Percentiles rank a stretch among this genome's conserved stretches.
Conservation (phyloP, 345 rosid genomes). For the Camelina hispida region DNA sequence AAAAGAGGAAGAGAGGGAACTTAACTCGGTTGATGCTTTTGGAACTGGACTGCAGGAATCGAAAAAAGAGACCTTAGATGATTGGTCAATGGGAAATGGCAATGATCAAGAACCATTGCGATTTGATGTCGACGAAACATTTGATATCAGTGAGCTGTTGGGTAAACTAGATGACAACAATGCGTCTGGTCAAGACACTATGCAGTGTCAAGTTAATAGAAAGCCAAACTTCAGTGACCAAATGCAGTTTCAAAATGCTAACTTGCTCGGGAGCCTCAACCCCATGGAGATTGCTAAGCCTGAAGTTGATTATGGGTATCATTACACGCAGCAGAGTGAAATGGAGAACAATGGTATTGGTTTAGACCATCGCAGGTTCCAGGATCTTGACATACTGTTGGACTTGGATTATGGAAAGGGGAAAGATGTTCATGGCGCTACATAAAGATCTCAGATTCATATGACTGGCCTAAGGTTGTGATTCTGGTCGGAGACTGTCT, state of each 20-base stretch:
- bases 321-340: constrained; percentile 24
- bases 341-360: constrained; percentile 26
- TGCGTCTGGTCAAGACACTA: constrained; percentile 13
- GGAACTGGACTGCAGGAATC: constrained; percentile 29
- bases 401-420: constrained; percentile 19
- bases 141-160: constrained; percentile 66
- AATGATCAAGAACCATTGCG: constrained; percentile 28
- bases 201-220: constrained; percentile 17
- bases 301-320: constrained; percentile 38
- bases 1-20: constrained; percentile 8
- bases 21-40: constrained; percentile 4
- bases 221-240: constrained; percentile 29
- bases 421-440: not conserved
- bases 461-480: constrained; percentile 11
- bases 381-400: constrained; percentile 14
- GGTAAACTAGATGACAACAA: constrained; percentile 41
- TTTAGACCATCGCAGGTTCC: constrained; percentile 12
- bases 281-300: constrained; percentile 30
- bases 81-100: constrained; percentile 21
- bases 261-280: constrained; percentile 32
- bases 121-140: constrained; percentile 52
- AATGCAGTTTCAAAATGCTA: constrained; percentile 37
- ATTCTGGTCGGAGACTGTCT: not conserved
- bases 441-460: not conserved
- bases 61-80: constrained; percentile 5